Conservation (phyloP, 371 early-diverging fungal genomes). For the Mucor velutinosus region DNA sequence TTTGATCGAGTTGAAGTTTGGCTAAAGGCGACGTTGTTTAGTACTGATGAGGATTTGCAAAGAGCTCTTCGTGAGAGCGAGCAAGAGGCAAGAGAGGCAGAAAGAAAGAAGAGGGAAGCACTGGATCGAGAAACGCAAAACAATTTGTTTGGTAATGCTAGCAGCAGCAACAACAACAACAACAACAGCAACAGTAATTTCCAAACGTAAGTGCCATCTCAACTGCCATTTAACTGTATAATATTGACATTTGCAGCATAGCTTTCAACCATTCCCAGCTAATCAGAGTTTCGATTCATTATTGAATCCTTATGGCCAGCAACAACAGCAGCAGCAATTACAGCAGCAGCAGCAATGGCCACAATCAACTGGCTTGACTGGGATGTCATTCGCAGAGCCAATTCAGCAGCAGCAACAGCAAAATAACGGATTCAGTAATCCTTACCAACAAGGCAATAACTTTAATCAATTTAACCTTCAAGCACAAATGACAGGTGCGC, state of each 20-base stretch:
- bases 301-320: slow-evolving; percentile 56
- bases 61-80: slow-evolving; percentile 29
- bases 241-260: background rate
- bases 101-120: slow-evolving; percentile 15
- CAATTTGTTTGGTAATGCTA: slow-evolving; percentile 33
- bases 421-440: slow-evolving; percentile 21
- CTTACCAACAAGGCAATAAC: slow-evolving; percentile 7
- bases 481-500: slow-evolving; percentile 34
- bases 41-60: slow-evolving; percentile 37
- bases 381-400: slow-evolving; percentile 35
- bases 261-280: slow-evolving; percentile 24
- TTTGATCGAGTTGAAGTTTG: background rate
- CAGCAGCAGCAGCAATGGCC: slow-evolving; percentile 53
- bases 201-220: slow-evolving; percentile 4
- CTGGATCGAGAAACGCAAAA: slow-evolving; percentile 36
- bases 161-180: background rate
- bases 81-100: slow-evolving; percentile 24
- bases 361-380: slow-evolving; percentile 54
- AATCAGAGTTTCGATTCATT: slow-evolving; percentile 23
- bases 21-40: background rate
- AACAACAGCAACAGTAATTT: background rate
- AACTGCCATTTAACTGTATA: background rate
- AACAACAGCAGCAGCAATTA: slow-evolving; percentile 62
- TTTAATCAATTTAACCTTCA: slow-evolving; percentile 19
- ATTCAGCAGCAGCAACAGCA: slow-evolving; percentile 50